Percentiles rank a stretch among this genome's conserved stretches.
Conservation (phyloP, 306 rosid genomes). For the Mimosa bimucronata region DNA sequence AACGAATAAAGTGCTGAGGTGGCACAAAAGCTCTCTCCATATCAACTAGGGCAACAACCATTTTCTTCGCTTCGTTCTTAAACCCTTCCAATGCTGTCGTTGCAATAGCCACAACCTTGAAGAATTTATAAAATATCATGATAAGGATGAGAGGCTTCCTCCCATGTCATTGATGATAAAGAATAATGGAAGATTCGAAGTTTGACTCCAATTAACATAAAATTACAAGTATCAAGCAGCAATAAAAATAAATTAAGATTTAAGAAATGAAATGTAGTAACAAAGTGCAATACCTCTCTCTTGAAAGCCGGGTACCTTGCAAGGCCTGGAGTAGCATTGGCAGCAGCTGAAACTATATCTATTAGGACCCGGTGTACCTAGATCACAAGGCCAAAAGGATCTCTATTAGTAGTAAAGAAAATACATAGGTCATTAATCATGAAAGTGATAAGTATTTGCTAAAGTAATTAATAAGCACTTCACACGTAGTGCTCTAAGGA, state of each 20-base stretch:
- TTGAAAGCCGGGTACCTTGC: slow-evolving; percentile 97
- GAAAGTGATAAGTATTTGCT: background rate
- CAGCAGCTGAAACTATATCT: slow-evolving; percentile 87
- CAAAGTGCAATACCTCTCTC: slow-evolving; percentile 73
- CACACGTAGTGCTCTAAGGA: background rate
- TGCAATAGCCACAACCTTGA: slow-evolving; percentile 87
- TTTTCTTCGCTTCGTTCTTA: slow-evolving; percentile 87
- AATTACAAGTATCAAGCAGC: slow-evolving; percentile 3
- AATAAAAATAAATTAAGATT: background rate
- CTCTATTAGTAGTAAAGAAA: slow-evolving; percentile 29
- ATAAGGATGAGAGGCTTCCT: slow-evolving; percentile 12
- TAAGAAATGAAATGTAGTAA: slow-evolving; percentile 2
- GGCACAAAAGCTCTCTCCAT: slow-evolving; percentile 99
- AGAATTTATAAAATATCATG: slow-evolving; percentile 10
- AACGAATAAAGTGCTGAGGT: slow-evolving; percentile 95
- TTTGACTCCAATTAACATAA: slow-evolving; percentile 13
- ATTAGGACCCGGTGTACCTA: slow-evolving; percentile 93
- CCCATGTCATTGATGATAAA: slow-evolving; percentile 13
- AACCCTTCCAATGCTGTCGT: slow-evolving; percentile 79
- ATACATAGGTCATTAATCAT: slow-evolving; percentile 7
- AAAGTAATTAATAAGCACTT: background rate
- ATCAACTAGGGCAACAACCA: slow-evolving; percentile 97
- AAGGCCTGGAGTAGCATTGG: slow-evolving; percentile 93
- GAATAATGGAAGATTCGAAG: background rate
- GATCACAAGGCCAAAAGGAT: slow-evolving; percentile 35